phyloP scores from a whole-genome alignment of 2,329 filamentous ascomycete species.

The Amauroascus verrucosus region DNA sequence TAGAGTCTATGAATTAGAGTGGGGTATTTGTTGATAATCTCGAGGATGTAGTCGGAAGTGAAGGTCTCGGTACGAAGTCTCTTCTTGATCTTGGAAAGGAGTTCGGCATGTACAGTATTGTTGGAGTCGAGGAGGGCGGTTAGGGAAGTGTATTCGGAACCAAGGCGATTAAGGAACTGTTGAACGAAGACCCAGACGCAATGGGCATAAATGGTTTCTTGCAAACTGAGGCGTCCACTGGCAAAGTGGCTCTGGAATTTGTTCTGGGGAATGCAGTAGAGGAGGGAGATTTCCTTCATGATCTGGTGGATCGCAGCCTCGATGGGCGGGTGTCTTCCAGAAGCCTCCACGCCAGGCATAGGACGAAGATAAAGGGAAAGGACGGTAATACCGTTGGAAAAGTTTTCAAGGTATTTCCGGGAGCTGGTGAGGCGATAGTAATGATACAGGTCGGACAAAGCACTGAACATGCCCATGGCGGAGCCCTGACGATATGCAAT shows the following conservation, averaged over 20 bases:
- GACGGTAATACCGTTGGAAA: slow-evolving; percentile 94
- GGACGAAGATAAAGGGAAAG: slow-evolving; percentile 91
- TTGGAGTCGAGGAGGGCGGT: slow-evolving; percentile 66
- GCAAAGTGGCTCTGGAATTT: slow-evolving; percentile 88
- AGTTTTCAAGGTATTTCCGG: slow-evolving; percentile 96
- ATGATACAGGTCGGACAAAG: slow-evolving; percentile 91
- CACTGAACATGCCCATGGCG: slow-evolving; percentile 86
- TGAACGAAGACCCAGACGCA: slow-evolving; percentile 96
- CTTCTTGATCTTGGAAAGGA: slow-evolving; percentile 90
- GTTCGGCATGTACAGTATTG: slow-evolving; percentile 75
- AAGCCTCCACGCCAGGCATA: slow-evolving; percentile 48
- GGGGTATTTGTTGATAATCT: slow-evolving; percentile 90
- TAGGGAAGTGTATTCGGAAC: slow-evolving; percentile 80
- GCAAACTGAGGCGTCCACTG: slow-evolving; percentile 73
- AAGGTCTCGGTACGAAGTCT: slow-evolving; percentile 93
- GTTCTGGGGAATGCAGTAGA: slow-evolving; percentile 97
- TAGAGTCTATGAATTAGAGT: slow-evolving; percentile 79
- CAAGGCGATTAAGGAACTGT: slow-evolving; percentile 93
- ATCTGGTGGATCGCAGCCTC: slow-evolving; percentile 96
- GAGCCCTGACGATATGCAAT: slow-evolving; percentile 91
- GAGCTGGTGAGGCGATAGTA: slow-evolving; percentile 97
- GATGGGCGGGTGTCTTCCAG: slow-evolving; percentile 60
- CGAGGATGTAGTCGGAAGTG: slow-evolving; percentile 92
- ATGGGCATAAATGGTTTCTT: slow-evolving; percentile 95
- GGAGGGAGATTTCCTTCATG: slow-evolving; percentile 91